These are phyloP conservation scores for Gossypioides kirkii DNA, from an alignment of 345 rosid genomes.

Conservation along the genomic window DNA sequence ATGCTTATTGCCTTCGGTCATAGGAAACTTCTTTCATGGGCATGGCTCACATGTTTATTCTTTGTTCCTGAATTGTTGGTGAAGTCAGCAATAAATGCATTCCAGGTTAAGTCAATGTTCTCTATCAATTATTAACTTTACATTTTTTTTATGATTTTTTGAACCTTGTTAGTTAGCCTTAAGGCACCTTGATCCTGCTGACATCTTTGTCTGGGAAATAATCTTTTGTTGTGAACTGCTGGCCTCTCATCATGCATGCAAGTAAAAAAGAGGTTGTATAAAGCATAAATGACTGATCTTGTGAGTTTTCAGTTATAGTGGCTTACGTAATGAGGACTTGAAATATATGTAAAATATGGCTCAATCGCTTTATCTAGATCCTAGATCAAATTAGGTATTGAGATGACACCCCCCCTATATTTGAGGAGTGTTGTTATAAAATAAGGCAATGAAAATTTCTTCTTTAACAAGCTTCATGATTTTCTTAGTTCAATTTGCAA, in stretches of 20 bases:
- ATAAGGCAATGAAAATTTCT: background rate
- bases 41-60: constrained; percentile 95
- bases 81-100: constrained; percentile 63
- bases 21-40: constrained; percentile 99
- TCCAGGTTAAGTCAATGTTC: constrained; percentile 43
- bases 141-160: background rate
- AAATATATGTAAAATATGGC: background rate
- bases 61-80: constrained; percentile 84
- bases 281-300: background rate
- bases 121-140: background rate
- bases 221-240: background rate
- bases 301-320: background rate
- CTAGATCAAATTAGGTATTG: background rate
- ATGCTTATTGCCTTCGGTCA: constrained; percentile 25
- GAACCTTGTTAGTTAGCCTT: background rate
- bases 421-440: constrained; percentile 1
- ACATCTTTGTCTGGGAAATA: background rate
- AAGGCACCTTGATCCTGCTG: background rate
- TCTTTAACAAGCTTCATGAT: background rate
- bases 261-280: constrained; percentile 1
- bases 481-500: constrained; percentile 10
- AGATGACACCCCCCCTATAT: background rate
- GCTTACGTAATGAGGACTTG: background rate
- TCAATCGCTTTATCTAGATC: background rate
- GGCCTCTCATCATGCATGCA: background rate